Evolutionary conservation across 148 eudicot species (phyloP), one percentile per base, ranked within the genome.

Genomic region (Camellia lanceoleosa): DNA sequence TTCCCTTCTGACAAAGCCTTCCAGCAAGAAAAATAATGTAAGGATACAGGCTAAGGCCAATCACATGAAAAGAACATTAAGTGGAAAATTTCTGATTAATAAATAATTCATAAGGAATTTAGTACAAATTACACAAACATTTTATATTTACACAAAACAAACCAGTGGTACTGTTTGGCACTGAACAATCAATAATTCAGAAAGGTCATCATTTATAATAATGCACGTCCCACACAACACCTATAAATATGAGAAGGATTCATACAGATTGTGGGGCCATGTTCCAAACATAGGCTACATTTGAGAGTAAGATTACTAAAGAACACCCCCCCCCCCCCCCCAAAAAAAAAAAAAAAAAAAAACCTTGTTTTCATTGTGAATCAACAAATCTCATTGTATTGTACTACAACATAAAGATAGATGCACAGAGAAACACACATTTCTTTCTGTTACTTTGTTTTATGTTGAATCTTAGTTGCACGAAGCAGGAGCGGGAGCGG

Each of bases 1-100:
- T 95, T 77, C 94, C 97, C 83, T 83, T 83, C 78, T 84, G 85
- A 71, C 84, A 87, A 74, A 95, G 93, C 91, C 98, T 95, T 71
- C 75, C 78, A 80, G 65, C 8, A 38, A 68, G 10, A 62, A 72
- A 5, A 61, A 52, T 46, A 71, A 59, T 63, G 80, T 19, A 81
- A 67, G 42, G 43, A 76, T 41, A 7, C 77, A 73, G 49, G 9
- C 56, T 14, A 74, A 68, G 65, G 56, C n/a, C 55, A 78, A 68
- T 63, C 75, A 77, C 54, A 55, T 72, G 65, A 55, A 12, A 68
- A 56, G 72, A 18, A 60, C 62, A 49, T 3, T 3, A 52, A 15
- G 63, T 41, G 54, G 56, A 75, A 75, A 58, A 23, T 41, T 13
- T 43, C 67, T 43, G 54, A 19, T 8, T 41, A 69, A 23, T 19